These are phyloP conservation scores for Laburnicola sp. DNA, from an alignment of 2,329 filamentous ascomycete genomes.

Conservation along the genomic window DNA sequence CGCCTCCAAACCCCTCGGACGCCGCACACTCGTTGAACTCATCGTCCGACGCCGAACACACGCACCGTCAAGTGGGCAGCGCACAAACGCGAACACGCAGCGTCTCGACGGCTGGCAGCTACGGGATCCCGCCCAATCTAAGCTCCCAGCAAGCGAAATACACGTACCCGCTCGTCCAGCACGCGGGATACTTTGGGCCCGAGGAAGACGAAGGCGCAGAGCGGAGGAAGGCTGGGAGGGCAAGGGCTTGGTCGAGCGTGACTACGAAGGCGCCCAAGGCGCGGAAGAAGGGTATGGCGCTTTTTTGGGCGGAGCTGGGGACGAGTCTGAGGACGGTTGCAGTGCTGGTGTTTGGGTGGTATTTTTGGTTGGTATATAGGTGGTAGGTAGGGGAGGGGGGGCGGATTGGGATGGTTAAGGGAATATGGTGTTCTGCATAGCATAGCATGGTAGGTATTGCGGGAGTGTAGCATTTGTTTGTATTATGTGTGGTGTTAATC, in stretches of 20 bases:
- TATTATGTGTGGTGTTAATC: too few species aligned
- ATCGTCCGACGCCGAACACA: constrained; percentile 30
- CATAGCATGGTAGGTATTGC: too few species aligned
- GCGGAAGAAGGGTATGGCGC: constrained; percentile 45
- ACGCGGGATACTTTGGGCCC: constrained; percentile 47
- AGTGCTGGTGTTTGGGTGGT: constrained; percentile 66
- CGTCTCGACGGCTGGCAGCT: constrained; percentile 42
- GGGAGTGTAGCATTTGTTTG: background rate
- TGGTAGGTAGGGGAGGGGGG: constrained; percentile 56
- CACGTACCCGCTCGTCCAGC: constrained; percentile 44
- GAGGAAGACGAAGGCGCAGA: constrained; percentile 14
- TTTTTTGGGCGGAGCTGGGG: constrained; percentile 64
- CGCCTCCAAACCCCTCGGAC: constrained; percentile 15
- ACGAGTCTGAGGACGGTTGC: constrained; percentile 64
- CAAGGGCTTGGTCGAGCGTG: constrained; percentile 32
- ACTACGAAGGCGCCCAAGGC: constrained; percentile 36
- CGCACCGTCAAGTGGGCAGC: constrained; percentile 33
- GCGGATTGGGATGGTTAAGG: too few species aligned
- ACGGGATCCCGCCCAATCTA: constrained; percentile 27
- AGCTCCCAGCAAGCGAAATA: constrained; percentile 20
- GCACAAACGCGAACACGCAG: constrained; percentile 42
- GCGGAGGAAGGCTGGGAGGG: constrained; percentile 28
- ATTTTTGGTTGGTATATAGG: constrained; percentile 67
- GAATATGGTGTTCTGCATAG: background rate
- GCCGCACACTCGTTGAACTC: constrained; percentile 35